A percentile compares a stretch with the other conserved stretches of the same genome.
Evolutionary conservation across 805 yeast genomes (phyloP).

Genomic region (Candida vaughaniae): DNA sequence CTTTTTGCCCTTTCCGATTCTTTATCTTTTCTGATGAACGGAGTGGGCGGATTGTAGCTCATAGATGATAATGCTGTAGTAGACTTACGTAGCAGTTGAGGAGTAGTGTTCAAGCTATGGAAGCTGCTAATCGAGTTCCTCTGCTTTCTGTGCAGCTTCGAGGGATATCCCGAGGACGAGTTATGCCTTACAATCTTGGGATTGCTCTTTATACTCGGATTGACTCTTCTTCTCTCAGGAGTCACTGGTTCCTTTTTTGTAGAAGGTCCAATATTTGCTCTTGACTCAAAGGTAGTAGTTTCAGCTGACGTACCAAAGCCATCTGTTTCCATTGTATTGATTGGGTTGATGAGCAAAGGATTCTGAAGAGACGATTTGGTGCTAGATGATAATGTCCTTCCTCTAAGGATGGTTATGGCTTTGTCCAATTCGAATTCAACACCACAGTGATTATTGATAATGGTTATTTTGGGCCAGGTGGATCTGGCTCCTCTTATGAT

Average conservation of each 20-base stretch:
- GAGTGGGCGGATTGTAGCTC: conserved; percentile 8
- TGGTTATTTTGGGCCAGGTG: conserved; percentile 88
- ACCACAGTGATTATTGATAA: conserved; percentile 86
- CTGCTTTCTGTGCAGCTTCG: conserved; percentile 8
- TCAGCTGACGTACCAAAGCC: too few species aligned
- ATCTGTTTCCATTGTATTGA: conserved; percentile 3
- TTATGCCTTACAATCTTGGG: conserved; percentile 28
- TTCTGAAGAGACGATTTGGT: conserved; percentile 11
- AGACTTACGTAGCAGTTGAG: conserved; percentile 6
- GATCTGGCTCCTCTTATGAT: conserved; percentile 84
- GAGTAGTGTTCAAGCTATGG: conserved; percentile 3
- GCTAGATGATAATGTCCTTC: conserved; percentile 49
- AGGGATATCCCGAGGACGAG: conserved; percentile 11
- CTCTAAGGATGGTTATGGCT: conserved; percentile 67
- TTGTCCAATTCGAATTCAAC: conserved; percentile 84
- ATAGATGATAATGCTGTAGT: conserved; percentile 14
- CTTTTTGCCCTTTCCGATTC: conserved; percentile 3
- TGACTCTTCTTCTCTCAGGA: conserved; percentile 9
- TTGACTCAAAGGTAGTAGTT: too few species aligned
- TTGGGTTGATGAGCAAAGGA: conserved; percentile 11
- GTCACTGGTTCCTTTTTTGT: conserved; percentile 9
- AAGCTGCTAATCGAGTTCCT: conserved; percentile 15
- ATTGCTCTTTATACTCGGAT: conserved; percentile 9
- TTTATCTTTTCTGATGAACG: not conserved
- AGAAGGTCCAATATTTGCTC: too few species aligned